These are phyloP conservation scores for Thelephora terrestris DNA, from an alignment of 1,284 basidiomycete species.

Conservation along the genomic window DNA sequence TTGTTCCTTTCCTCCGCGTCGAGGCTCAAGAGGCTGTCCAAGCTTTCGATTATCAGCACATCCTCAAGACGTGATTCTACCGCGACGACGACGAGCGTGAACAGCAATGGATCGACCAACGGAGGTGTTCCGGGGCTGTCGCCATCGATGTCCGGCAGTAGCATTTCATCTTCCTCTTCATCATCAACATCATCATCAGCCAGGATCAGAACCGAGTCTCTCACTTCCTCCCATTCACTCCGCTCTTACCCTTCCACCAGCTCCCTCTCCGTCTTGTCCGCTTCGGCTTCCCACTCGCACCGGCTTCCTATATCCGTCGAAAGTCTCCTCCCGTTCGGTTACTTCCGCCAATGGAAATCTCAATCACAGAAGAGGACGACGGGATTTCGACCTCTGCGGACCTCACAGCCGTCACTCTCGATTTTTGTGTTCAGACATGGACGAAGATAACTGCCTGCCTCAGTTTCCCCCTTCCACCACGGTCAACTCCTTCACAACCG, in stretches of 20 bases:
- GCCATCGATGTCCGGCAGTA: conserved; percentile 4
- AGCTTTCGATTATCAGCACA: conserved; percentile 22
- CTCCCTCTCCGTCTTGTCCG: conserved; percentile 17
- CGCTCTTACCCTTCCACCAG: conserved; percentile 21
- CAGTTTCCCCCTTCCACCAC: neutral
- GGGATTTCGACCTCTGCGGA: conserved; percentile 20
- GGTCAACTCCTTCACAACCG: neutral
- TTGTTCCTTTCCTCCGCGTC: conserved; percentile 28
- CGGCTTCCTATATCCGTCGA: conserved; percentile 10
- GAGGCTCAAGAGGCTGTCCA: conserved; percentile 25
- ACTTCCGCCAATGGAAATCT: conserved; percentile 11
- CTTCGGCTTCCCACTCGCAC: conserved; percentile 7
- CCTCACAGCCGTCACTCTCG: conserved; percentile 19
- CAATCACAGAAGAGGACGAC: conserved; percentile 21
- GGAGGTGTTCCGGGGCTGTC: conserved; percentile 14
- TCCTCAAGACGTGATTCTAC: conserved; percentile 23
- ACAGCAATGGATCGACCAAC: conserved; percentile 11
- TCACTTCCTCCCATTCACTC: conserved; percentile 17
- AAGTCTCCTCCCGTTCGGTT: neutral
- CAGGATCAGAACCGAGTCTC: conserved; percentile 10
- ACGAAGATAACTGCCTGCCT: conserved; percentile 4
- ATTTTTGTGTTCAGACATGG: conserved; percentile 13
- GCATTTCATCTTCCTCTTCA: conserved; percentile 1
- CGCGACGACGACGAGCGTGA: conserved; percentile 16
- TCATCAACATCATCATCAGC: conserved; percentile 12